phyloP scores from a whole-genome alignment of 805 yeast genomes.

The Hanseniaspora hatyaiensis region DNA sequence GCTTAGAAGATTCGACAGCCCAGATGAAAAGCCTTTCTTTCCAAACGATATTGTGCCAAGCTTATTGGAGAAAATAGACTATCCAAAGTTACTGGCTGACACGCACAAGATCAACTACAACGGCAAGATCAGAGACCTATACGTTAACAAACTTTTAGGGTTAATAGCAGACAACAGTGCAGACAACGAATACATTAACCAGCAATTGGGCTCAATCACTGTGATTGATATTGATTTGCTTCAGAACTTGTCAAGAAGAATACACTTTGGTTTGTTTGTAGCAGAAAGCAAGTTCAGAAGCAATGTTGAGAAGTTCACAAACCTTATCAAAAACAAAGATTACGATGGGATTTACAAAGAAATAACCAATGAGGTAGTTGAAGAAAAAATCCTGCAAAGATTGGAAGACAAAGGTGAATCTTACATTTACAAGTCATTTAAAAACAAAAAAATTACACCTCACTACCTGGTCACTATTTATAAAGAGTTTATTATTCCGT shows the following conservation, averaged over 20 bases:
- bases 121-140: slow-evolving; percentile 50
- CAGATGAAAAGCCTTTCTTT: slow-evolving; percentile 86
- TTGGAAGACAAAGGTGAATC: slow-evolving; percentile 68
- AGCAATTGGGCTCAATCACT: slow-evolving; percentile 80
- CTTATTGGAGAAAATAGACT: slow-evolving; percentile 65
- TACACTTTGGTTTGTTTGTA: slow-evolving; percentile 94
- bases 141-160: slow-evolving; percentile 67
- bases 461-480: slow-evolving; percentile 73
- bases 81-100: slow-evolving; percentile 67
- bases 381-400: slow-evolving; percentile 67
- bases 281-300: slow-evolving; percentile 84
- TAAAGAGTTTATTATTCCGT: slow-evolving; percentile 78
- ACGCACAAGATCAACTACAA: slow-evolving; percentile 72
- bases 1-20: slow-evolving; percentile 81
- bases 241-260: slow-evolving; percentile 80
- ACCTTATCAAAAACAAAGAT: slow-evolving; percentile 56
- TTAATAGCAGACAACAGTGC: slow-evolving; percentile 51
- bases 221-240: slow-evolving; percentile 73
- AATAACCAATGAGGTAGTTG: slow-evolving; percentile 82
- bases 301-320: slow-evolving; percentile 51
- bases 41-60: slow-evolving; percentile 54
- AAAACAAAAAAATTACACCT: slow-evolving; percentile 67
- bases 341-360: slow-evolving; percentile 60
- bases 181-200: slow-evolving; percentile 47
- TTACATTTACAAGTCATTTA: slow-evolving; percentile 80